Evolutionary conservation across 495 filamentous ascomycete species (phyloP).

Genomic region (Hyaloscypha finlandica): DNA sequence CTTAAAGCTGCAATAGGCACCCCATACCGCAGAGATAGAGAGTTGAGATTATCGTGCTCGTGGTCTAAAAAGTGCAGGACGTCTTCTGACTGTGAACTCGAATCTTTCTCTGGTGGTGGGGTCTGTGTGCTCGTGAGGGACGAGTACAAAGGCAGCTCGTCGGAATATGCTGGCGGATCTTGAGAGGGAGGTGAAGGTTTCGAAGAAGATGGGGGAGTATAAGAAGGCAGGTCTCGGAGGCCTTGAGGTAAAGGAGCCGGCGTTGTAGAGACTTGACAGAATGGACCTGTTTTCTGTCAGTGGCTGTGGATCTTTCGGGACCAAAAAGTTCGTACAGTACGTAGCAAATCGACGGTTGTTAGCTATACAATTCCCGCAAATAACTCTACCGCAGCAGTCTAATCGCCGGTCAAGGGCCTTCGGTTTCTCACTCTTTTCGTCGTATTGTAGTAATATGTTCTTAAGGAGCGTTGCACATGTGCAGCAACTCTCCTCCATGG

Average conservation of each 20-base stretch:
- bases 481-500: conserved; percentile 55
- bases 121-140: conserved; percentile 35
- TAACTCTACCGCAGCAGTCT: conserved; percentile 65
- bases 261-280: conserved; percentile 54
- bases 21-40: conserved; percentile 66
- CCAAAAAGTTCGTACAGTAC: conserved; percentile 59
- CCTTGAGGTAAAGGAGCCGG: conserved; percentile 56
- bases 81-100: conserved; percentile 43
- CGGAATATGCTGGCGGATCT: conserved; percentile 31
- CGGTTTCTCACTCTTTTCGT: conserved; percentile 58
- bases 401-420: conserved; percentile 50
- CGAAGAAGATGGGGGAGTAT: conserved; percentile 43
- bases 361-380: conserved; percentile 67
- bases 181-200: conserved; percentile 29
- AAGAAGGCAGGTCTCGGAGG: conserved; percentile 58
- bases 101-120: conserved; percentile 34
- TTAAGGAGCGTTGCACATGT: conserved; percentile 63
- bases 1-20: conserved; percentile 59
- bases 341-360: conserved; percentile 66
- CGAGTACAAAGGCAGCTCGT: conserved; percentile 45
- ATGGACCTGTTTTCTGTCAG: conserved; percentile 42
- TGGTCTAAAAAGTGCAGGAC: conserved; percentile 70
- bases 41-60: conserved; percentile 58
- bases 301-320: background rate
- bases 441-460: conserved; percentile 43